Evolutionary conservation across 2,329 filamentous ascomycete species (phyloP), one percentile per base, ranked within the genome.

Genomic region (Pyrenochaeta sp.): DNA sequence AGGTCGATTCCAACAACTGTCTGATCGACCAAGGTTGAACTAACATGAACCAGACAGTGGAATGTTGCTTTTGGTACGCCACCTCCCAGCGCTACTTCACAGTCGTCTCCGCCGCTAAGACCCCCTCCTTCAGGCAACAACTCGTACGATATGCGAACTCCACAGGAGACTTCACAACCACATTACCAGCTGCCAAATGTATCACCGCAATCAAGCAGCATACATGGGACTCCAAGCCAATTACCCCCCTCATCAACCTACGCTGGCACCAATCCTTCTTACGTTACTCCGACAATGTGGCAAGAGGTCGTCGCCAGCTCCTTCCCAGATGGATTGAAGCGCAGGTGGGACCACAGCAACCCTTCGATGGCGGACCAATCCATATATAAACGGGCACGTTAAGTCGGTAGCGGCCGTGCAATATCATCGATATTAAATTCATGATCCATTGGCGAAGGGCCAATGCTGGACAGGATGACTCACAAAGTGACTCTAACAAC

Each of bases 21-120:
- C 4, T 15, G 37, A 27, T 37, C 3, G 1, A 18, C 18, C 27
- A 23, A n/a, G 4, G 12, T 14, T 5, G 29, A 18, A 47, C 64
- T 69, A 67, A 71, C 37, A 12, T 51, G 6, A 14, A 6, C 44
- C 68, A 96, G 93, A 76, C 92, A 97, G 81, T 98, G 94, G 93
- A 93, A 96, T 77, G 88, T 90, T 71, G 93, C 94, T 62, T 98
- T 97, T 79, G 91, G 92, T 81, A 90, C 88, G 75, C 72, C 77
- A 68, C 72, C 77, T 65, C 67, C 75, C 55, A 76, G 70, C 67
- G 68, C 74, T 49, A 72, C 75, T 45, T 75, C 76, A 41, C 77
- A 78, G 63, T 75, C 76, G 30, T 77, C 78, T 47, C 78, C 78
- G 60, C 77, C 77, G 70, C 70, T 77, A 72, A 77, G 74, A 73